Conservation (phyloP, 352 stramenopile species). For the Globisporangium nunn region DNA sequence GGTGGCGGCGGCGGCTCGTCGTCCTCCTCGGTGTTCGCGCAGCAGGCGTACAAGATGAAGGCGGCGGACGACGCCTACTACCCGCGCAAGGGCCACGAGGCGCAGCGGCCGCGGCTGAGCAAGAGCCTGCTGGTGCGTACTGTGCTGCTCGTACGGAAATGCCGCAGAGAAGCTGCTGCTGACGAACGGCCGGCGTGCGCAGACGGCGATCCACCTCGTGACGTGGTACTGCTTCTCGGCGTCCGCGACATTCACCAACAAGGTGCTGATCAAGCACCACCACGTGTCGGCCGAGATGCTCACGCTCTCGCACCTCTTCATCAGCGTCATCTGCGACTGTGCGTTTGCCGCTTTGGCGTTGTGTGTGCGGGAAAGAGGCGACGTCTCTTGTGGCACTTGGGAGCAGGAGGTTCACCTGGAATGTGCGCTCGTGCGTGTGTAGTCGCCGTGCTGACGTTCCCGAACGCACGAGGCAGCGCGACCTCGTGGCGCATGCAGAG, state of each 20-base stretch:
- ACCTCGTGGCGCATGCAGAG: slow-evolving; percentile 60
- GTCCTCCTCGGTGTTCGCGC: slow-evolving; percentile 1
- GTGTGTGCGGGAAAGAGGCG: background rate
- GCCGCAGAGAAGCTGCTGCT: too few relatives aligned
- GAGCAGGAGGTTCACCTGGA: background rate
- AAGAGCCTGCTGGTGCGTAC: slow-evolving; percentile 12
- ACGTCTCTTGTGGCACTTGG: too few relatives aligned
- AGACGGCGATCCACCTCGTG: slow-evolving; percentile 38
- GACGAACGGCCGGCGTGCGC: background rate
- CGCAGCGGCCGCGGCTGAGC: slow-evolving; percentile 5
- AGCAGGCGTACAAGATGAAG: slow-evolving; percentile 1
- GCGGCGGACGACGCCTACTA: slow-evolving; percentile 8
- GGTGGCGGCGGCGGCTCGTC: background rate
- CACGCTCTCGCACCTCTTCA: slow-evolving; percentile 78
- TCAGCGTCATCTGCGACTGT: slow-evolving; percentile 77
- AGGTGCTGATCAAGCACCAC: slow-evolving; percentile 83
- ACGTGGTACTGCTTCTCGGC: slow-evolving; percentile 84
- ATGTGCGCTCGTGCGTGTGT: background rate
- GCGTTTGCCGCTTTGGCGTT: slow-evolving; percentile 8
- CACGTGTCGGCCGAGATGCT: slow-evolving; percentile 81
- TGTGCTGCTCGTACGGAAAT: background rate
- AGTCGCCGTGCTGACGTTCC: slow-evolving; percentile 76
- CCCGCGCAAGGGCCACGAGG: slow-evolving; percentile 12
- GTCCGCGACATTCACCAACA: slow-evolving; percentile 78
- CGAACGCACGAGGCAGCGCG: slow-evolving; percentile 27